A percentile compares a stretch with the other conserved stretches of the same genome.
Evolutionary conservation across 2,329 filamentous ascomycete genomes (phyloP).

Genomic region (Delphinella strobiligena): DNA sequence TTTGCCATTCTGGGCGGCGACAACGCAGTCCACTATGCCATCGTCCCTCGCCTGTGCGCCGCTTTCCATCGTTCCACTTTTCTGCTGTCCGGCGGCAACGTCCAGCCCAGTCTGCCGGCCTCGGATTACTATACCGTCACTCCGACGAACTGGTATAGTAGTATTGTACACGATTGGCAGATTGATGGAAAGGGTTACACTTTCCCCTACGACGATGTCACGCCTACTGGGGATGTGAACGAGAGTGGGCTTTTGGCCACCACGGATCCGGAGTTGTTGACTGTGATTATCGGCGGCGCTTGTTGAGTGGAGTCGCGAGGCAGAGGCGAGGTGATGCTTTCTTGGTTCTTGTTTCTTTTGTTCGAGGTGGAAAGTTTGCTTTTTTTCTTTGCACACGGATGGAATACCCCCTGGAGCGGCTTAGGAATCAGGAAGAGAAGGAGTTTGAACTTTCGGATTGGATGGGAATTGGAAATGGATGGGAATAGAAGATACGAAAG

Average conservation of each 20-base stretch:
- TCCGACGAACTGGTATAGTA: slow-evolving; percentile 41
- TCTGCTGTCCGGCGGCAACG: slow-evolving; percentile 35
- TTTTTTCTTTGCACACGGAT: too few species aligned
- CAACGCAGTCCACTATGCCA: slow-evolving; percentile 36
- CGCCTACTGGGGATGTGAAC: slow-evolving; percentile 42
- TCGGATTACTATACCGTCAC: slow-evolving; percentile 33
- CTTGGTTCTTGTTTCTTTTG: too few species aligned
- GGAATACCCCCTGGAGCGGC: too few species aligned
- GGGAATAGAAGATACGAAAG: too few species aligned
- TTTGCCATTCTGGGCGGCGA: slow-evolving; percentile 36
- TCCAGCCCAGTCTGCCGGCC: slow-evolving; percentile 30
- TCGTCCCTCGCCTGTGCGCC: slow-evolving; percentile 63
- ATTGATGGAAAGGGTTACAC: slow-evolving; percentile 50
- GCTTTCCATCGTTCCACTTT: slow-evolving; percentile 66
- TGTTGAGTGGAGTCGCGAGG: too few species aligned
- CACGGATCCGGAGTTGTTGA: slow-evolving; percentile 29
- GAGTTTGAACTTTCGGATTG: too few species aligned
- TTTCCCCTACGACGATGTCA: slow-evolving; percentile 61
- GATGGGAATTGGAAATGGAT: too few species aligned
- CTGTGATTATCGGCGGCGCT: slow-evolving; percentile 35
- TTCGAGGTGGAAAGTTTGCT: too few species aligned
- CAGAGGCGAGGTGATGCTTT: too few species aligned
- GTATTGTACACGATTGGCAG: slow-evolving; percentile 49
- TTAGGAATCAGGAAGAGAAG: too few species aligned
- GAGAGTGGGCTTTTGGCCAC: slow-evolving; percentile 37